These are phyloP conservation scores for Diddensiella transvaalensis DNA, from an alignment of 805 yeast species.

Conservation along the genomic window DNA sequence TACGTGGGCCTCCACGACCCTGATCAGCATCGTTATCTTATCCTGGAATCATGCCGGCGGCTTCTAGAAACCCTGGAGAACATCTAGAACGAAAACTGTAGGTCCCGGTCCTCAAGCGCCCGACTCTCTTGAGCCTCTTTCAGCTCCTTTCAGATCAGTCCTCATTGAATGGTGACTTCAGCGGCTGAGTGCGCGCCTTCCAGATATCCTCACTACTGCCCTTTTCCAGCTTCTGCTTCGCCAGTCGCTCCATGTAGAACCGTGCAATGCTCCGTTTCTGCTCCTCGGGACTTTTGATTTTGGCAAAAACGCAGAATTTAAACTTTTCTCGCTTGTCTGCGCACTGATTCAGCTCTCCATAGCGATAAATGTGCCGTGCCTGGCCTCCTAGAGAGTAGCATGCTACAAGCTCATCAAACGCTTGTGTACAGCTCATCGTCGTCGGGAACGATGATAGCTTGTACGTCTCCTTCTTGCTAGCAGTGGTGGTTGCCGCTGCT, in stretches of 20 bases:
- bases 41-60: too few relatives aligned
- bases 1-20: too few relatives aligned
- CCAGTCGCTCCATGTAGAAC: conserved; percentile 62
- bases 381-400: conserved; percentile 94
- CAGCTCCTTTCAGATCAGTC: too few relatives aligned
- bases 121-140: too few relatives aligned
- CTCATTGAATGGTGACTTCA: conserved; percentile 39
- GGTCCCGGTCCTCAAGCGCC: too few relatives aligned
- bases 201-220: conserved; percentile 88
- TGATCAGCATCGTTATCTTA: too few relatives aligned
- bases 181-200: conserved; percentile 45
- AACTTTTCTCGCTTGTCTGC: conserved; percentile 65
- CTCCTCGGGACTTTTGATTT: conserved; percentile 52
- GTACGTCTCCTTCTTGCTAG: conserved; percentile 1
- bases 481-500: too few relatives aligned
- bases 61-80: too few relatives aligned
- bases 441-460: conserved; percentile 28
- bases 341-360: conserved; percentile 75
- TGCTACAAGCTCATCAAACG: conserved; percentile 78
- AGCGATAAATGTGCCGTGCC: conserved; percentile 74
- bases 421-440: conserved; percentile 73
- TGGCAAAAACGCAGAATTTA: conserved; percentile 71
- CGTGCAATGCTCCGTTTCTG: conserved; percentile 53
- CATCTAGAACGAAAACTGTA: too few relatives aligned
- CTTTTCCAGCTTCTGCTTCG: conserved; percentile 50